A percentile compares a stretch with the other conserved stretches of the same genome.
These are phyloP conservation scores for Fraxinus baroniana DNA, from an alignment of 305 asterid species.

Conservation along the genomic window DNA sequence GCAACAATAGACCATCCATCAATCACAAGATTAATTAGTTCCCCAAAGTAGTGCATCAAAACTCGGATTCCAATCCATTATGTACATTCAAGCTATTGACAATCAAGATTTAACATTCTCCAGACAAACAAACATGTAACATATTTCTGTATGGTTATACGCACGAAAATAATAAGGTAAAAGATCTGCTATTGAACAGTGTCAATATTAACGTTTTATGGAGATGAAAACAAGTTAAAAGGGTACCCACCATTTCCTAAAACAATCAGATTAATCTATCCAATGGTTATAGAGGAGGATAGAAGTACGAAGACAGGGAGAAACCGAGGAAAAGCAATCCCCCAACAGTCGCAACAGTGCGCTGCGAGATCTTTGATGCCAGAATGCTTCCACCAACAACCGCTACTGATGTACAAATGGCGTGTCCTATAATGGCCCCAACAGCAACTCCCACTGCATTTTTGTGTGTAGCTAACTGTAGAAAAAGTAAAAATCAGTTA, in stretches of 20 bases:
- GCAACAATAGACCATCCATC: neutral
- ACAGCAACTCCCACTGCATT: conserved; percentile 86
- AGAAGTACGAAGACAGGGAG: conserved; percentile 83
- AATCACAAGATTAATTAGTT: neutral
- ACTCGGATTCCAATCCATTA: neutral
- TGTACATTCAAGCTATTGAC: neutral
- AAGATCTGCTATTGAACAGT: neutral
- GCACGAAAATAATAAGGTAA: neutral
- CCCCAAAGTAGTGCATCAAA: neutral
- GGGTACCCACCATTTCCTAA: neutral
- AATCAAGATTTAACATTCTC: neutral
- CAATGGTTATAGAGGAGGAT: conserved; percentile 70
- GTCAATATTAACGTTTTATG: neutral
- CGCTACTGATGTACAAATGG: conserved; percentile 83
- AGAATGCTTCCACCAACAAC: conserved; percentile 95
- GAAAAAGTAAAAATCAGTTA: neutral
- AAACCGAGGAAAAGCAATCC: conserved; percentile 92
- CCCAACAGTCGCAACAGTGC: conserved; percentile 84
- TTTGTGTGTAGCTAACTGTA: conserved; percentile 90
- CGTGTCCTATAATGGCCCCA: conserved; percentile 84
- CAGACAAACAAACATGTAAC: neutral
- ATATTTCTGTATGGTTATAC: neutral
- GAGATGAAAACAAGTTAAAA: neutral
- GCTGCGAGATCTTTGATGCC: conserved; percentile 92
- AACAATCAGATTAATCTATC: conserved; percentile 27